Conservation (phyloP, 352 stramenopile genomes). For the Phytophthora litchii region DNA sequence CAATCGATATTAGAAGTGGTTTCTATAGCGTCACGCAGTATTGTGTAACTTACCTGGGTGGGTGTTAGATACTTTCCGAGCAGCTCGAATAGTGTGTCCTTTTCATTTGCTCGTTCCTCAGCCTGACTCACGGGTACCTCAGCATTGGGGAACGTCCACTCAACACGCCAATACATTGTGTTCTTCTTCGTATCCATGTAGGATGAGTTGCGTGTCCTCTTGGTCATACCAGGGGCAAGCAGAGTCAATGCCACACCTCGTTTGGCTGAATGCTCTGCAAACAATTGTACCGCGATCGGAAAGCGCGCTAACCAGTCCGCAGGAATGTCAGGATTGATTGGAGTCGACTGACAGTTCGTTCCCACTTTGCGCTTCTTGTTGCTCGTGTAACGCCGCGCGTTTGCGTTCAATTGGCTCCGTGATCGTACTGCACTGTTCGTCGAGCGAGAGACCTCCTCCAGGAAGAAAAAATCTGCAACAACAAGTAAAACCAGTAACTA, state of each 20-base stretch:
- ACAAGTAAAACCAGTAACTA: not conserved
- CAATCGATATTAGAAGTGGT: not conserved
- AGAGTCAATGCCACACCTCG: slow-evolving; percentile 72
- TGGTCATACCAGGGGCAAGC: slow-evolving; percentile 83
- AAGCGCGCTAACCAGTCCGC: slow-evolving; percentile 80
- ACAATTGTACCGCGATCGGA: slow-evolving; percentile 65
- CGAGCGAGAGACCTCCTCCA: slow-evolving; percentile 72
- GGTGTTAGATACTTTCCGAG: slow-evolving; percentile 67
- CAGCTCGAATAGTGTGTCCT: slow-evolving; percentile 58
- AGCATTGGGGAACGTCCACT: slow-evolving; percentile 71
- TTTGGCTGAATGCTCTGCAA: slow-evolving; percentile 74
- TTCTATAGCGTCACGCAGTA: not conserved
- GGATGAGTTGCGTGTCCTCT: slow-evolving; percentile 74
- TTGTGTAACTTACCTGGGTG: slow-evolving; percentile 45
- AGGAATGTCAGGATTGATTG: slow-evolving; percentile 66
- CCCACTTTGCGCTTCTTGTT: slow-evolving; percentile 45
- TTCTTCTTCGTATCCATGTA: slow-evolving; percentile 73
- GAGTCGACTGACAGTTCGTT: not conserved
- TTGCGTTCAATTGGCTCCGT: slow-evolving; percentile 47
- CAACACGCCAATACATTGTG: slow-evolving; percentile 76
- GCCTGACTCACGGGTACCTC: slow-evolving; percentile 51
- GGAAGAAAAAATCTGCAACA: slow-evolving; percentile 72
- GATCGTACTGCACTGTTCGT: slow-evolving; percentile 52
- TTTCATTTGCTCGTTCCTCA: slow-evolving; percentile 62
- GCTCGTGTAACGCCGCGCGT: slow-evolving; percentile 32